These are phyloP conservation scores for Teratosphaeria zuluensis DNA, from an alignment of 2,329 filamentous ascomycete species.

Conservation along the genomic window DNA sequence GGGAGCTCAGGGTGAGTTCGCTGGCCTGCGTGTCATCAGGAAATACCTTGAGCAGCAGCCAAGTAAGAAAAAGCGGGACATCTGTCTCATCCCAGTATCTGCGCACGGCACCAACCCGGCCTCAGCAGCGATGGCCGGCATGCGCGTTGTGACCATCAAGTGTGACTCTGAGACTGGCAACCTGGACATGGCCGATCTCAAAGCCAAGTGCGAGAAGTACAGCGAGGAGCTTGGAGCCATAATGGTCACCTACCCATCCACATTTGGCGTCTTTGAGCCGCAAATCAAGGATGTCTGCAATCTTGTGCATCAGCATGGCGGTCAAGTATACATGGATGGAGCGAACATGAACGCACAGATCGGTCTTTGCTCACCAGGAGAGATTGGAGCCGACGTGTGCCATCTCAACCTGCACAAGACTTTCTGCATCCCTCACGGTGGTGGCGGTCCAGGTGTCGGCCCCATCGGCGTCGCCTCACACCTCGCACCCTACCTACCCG, in stretches of 20 bases:
- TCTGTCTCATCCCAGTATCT: slow-evolving; percentile 89
- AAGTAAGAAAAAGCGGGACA: slow-evolving; percentile 66
- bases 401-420: slow-evolving; percentile 98
- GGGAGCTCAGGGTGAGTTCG: slow-evolving; percentile 89
- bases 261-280: slow-evolving; percentile 90
- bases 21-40: slow-evolving; percentile 78
- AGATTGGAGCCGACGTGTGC: slow-evolving; percentile 93
- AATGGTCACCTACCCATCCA: slow-evolving; percentile 96
- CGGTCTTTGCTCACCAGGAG: slow-evolving; percentile 84
- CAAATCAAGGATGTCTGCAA: slow-evolving; percentile 76
- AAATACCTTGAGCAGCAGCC: slow-evolving; percentile 65
- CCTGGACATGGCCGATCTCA: slow-evolving; percentile 74
- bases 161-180: slow-evolving; percentile 83
- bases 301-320: slow-evolving; percentile 76
- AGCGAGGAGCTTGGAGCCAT: slow-evolving; percentile 78
- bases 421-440: slow-evolving; percentile 95
- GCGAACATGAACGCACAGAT: slow-evolving; percentile 99
- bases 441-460: slow-evolving; percentile 85
- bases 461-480: slow-evolving; percentile 86
- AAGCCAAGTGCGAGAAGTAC: slow-evolving; percentile 82
- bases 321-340: slow-evolving; percentile 97
- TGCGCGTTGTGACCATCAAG: slow-evolving; percentile 87
- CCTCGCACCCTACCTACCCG: slow-evolving; percentile 66
- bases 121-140: slow-evolving; percentile 88
- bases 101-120: slow-evolving; percentile 95